Base-by-base conservation (phyloP, 768 basidiomycete genomes). In the Naematelia encephala region DNA sequence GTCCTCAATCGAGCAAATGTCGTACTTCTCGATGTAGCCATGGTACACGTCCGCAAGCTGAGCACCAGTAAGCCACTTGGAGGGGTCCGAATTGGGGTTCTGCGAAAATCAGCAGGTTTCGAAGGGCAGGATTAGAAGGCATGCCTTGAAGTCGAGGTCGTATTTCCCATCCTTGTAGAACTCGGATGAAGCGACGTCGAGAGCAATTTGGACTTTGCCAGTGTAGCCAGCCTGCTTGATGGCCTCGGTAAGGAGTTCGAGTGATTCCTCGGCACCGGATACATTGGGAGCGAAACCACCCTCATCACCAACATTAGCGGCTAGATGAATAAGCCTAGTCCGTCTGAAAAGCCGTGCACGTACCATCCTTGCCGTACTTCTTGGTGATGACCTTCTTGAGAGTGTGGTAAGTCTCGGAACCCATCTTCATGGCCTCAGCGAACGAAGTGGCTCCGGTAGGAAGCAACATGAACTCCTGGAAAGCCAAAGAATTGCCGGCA, bases 121-220 rank as follows among this genome's bases (percentile, higher is more conserved):
- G 14, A 22, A 16, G 19, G 49, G 49, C 54, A 14, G 23, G 48
- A n/a, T 19, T 0, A 42, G 4, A 8, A n/a, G 45, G 64, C 69
- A 48, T 55, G 74, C 76, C 69, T 74, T 74, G 72, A 74, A 73
- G 69, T 97, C 92, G 62, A 98, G 81, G 76, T 98, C 94, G 80
- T 99, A 99, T 82, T 97, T 97, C 70, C 93, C 94, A 4, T 97
- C 92, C 86, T 96, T 98, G 87, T 91, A 99, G 84, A 99, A 99
- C 80, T 99, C 96, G 78, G 94, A 97, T 1, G 93, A 96, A 56
- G 96, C 96, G 66, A 96, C 93, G 73, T 96, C 94, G 66, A 99
- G 89, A 60, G 89, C 94, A 78, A 99, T 98, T 81, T 97, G 90
- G 81, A 99, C 87, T 82, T 96, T 96, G 76, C 91, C 96, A 78